Evolutionary conservation across 371 early-diverging fungal species (phyloP).

Genomic region (Mortierella sp.): DNA sequence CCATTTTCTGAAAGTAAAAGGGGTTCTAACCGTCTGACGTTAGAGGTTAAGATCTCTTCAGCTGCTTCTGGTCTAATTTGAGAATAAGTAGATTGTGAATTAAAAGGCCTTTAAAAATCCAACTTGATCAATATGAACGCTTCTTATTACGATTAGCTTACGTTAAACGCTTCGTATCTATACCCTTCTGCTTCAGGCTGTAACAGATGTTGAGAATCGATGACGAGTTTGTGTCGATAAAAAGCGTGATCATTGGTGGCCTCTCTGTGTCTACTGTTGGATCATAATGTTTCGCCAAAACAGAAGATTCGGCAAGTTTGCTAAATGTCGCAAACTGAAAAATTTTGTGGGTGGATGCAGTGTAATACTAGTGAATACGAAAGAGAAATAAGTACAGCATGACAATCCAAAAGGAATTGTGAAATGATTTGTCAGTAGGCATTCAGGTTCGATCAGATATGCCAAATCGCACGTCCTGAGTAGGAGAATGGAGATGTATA

Average conservation of each 20-base stretch:
- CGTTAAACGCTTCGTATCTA: constrained; percentile 33
- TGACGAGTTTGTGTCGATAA: constrained; percentile 27
- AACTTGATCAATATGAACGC: neutral
- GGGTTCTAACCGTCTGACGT: constrained; percentile 14
- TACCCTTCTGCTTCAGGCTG: constrained; percentile 29
- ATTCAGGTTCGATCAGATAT: neutral
- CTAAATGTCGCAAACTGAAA: constrained; percentile 32
- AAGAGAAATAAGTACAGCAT: neutral
- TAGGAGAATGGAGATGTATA: neutral
- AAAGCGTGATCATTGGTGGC: constrained; percentile 32
- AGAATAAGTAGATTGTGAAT: neutral
- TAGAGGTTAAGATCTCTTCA: constrained; percentile 15
- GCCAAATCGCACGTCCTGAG: neutral
- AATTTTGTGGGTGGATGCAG: constrained; percentile 28
- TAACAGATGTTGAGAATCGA: constrained; percentile 20
- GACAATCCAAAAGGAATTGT: neutral
- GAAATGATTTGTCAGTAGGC: neutral
- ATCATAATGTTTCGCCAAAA: constrained; percentile 36
- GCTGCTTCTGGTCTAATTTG: constrained; percentile 21
- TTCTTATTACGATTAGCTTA: constrained; percentile 9
- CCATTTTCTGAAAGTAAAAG: neutral
- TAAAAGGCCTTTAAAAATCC: neutral
- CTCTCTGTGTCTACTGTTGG: constrained; percentile 16
- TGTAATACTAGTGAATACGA: constrained; percentile 34
- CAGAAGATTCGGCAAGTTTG: constrained; percentile 30